phyloP scores from a whole-genome alignment of 1,139 yeast genomes.

The Saccharomyces hybrid region DNA sequence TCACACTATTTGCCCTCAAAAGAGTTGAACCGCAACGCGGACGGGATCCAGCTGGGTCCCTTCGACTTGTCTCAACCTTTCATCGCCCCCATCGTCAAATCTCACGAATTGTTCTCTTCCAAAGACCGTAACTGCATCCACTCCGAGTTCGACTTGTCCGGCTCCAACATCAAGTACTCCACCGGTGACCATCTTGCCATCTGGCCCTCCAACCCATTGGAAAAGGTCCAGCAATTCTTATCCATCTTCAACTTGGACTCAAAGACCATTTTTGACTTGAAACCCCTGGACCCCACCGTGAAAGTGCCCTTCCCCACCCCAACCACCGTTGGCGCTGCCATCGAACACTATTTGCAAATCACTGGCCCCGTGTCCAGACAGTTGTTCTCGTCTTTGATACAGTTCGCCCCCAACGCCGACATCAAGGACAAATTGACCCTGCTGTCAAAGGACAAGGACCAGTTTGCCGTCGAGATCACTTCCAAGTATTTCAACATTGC shows the following conservation, averaged over 20 bases:
- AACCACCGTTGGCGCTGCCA: slow-evolving; percentile 78
- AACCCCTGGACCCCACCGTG: slow-evolving; percentile 67
- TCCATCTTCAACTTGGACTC: slow-evolving; percentile 53
- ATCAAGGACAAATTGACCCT: slow-evolving; percentile 45
- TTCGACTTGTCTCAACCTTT: slow-evolving; percentile 80
- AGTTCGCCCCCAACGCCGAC: slow-evolving; percentile 68
- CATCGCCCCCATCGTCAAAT: slow-evolving; percentile 54
- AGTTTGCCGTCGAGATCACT: slow-evolving; percentile 60
- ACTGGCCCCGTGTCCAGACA: slow-evolving; percentile 93
- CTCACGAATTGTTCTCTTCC: slow-evolving; percentile 64
- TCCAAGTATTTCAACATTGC: slow-evolving; percentile 61
- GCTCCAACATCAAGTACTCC: slow-evolving; percentile 69
- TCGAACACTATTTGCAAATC: slow-evolving; percentile 84
- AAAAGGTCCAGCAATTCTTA: slow-evolving; percentile 59
- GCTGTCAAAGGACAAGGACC: slow-evolving; percentile 60
- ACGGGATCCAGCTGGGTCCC: slow-evolving; percentile 53
- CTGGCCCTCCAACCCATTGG: slow-evolving; percentile 86
- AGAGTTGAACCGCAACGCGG: slow-evolving; percentile 20
- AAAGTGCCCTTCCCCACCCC: slow-evolving; percentile 84
- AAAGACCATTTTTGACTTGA: slow-evolving; percentile 57
- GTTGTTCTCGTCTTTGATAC: slow-evolving; percentile 64
- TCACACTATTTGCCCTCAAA: slow-evolving; percentile 45
- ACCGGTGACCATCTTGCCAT: slow-evolving; percentile 96
- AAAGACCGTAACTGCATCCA: slow-evolving; percentile 73
- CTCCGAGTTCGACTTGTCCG: slow-evolving; percentile 75